A percentile compares a stretch with the other conserved stretches of the same genome.
phyloP scores from a whole-genome alignment of 495 filamentous ascomycete species.

The Penicillium canescens region DNA sequence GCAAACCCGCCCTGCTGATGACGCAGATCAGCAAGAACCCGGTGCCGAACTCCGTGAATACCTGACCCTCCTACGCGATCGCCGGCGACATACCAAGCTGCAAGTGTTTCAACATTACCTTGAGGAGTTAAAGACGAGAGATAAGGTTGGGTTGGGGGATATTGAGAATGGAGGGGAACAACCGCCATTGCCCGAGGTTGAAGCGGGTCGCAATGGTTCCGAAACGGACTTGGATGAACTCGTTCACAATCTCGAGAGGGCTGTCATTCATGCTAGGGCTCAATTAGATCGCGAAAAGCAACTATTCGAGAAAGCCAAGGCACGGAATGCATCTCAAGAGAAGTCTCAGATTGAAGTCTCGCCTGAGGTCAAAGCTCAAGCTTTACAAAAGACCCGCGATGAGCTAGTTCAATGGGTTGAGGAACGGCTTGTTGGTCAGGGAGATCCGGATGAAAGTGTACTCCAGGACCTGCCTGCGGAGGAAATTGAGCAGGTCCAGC shows the following conservation, averaged over 20 bases:
- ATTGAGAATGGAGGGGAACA: conserved; percentile 46
- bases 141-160: conserved; percentile 49
- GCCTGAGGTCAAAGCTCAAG: conserved; percentile 41
- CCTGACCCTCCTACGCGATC: conserved; percentile 55
- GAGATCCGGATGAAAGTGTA: conserved; percentile 37
- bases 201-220: conserved; percentile 1
- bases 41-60: conserved; percentile 48
- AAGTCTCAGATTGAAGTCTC: conserved; percentile 7
- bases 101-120: conserved; percentile 52
- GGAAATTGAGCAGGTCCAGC: conserved; percentile 39
- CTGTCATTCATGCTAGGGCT: conserved; percentile 62
- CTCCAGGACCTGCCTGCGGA: conserved; percentile 36
- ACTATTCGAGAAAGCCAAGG: conserved; percentile 57
- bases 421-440: conserved; percentile 58
- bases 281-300: conserved; percentile 62
- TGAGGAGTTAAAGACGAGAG: conserved; percentile 31
- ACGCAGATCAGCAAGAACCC: conserved; percentile 26
- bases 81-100: conserved; percentile 54
- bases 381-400: conserved; percentile 56
- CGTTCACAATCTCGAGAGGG: conserved; percentile 62
- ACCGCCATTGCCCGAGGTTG: conserved; percentile 41
- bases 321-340: conserved; percentile 25
- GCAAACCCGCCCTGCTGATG: conserved; percentile 13
- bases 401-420: conserved; percentile 75
- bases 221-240: conserved; percentile 46